phyloP scores from a whole-genome alignment of 2,329 filamentous ascomycete genomes.

The Penicillium brasilianum region DNA sequence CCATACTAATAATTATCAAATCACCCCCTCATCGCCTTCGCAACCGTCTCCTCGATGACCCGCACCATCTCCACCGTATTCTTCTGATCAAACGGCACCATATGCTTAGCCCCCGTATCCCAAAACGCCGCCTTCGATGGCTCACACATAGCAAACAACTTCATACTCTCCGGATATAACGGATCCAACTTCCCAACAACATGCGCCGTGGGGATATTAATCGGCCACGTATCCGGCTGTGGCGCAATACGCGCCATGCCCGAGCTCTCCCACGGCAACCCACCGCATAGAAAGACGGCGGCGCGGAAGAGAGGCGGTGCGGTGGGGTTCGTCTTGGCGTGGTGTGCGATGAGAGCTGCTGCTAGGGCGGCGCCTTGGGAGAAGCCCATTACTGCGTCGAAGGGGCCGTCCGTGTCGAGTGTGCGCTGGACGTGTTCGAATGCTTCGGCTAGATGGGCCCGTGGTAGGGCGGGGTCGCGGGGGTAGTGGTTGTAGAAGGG shows the following conservation, averaged over 20 bases:
- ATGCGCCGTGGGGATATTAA: conserved; percentile 47
- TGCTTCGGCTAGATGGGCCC: conserved; percentile 31
- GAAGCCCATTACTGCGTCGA: conserved; percentile 41
- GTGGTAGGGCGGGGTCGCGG: conserved; percentile 27
- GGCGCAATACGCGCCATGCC: conserved; percentile 26
- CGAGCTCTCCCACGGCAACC: conserved; percentile 31
- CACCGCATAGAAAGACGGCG: conserved; percentile 40
- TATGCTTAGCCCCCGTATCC: conserved; percentile 44
- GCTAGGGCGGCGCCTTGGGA: conserved; percentile 40
- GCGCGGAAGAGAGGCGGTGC: conserved; percentile 35
- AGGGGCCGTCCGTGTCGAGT: conserved; percentile 36
- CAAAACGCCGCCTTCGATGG: conserved; percentile 37
- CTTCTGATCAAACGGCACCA: conserved; percentile 40
- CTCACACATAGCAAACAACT: conserved; percentile 43
- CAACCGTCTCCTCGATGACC: conserved; percentile 35
- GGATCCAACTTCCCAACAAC: conserved; percentile 45
- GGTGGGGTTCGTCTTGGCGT: conserved; percentile 26
- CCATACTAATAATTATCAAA: not conserved
- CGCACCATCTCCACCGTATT: conserved; percentile 36
- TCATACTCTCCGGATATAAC: conserved; percentile 36
- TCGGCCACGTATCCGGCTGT: conserved; percentile 24
- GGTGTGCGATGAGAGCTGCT: conserved; percentile 32
- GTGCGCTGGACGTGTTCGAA: conserved; percentile 32
- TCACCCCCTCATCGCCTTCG: conserved; percentile 25
- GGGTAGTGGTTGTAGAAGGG: conserved; percentile 42